Base-by-base conservation (phyloP, 805 yeast species). In the Wickerhamia fluorescens region DNA sequence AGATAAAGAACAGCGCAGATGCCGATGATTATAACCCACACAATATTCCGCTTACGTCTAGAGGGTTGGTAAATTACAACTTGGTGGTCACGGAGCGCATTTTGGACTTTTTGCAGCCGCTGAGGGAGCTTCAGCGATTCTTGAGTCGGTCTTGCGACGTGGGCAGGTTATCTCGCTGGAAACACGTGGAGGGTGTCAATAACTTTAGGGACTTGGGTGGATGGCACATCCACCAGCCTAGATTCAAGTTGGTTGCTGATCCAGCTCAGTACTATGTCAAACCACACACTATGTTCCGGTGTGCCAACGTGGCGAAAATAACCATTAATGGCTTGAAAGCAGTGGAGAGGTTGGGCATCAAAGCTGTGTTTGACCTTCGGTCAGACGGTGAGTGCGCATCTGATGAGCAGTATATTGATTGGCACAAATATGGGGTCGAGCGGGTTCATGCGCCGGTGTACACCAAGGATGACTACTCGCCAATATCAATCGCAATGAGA, bases 151-250 rank as follows among this genome's bases (percentile, higher is more conserved):
- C 62, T 14, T 30, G 41, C 11, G 41, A 36, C 12, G 51, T 74
- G 3, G 67, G 66, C 4, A 47, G 51, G n/a, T 41, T 58, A 13
- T 54, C 73, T 2, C 57, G 88, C 34, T 78, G 82, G 78, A 73
- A 73, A 38, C 29, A 51, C 0, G 66, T 83, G 13, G 82, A 78
- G 5, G 88, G 87, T 0, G 70, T 83, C 13, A 52, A 68, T 23
- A 85, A 85, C 44, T 79, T 83, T 44, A 64, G 95, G 38, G 95
- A 86, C 44, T 47, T 78, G 33, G 95, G 95, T 2, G 95, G 94
- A 9, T 85, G 80, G 73, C 56, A 51, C 30, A 54, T 74, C 0
- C 37, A 38, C 6, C 29, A 30, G 15, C 66, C 68, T 5, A 40
- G 51, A 9, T 56, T 45, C 28, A 30, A 30, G 7, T 21, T 45